Evolutionary conservation across 495 filamentous ascomycete species (phyloP).

Genomic region (Tricharina praecox): DNA sequence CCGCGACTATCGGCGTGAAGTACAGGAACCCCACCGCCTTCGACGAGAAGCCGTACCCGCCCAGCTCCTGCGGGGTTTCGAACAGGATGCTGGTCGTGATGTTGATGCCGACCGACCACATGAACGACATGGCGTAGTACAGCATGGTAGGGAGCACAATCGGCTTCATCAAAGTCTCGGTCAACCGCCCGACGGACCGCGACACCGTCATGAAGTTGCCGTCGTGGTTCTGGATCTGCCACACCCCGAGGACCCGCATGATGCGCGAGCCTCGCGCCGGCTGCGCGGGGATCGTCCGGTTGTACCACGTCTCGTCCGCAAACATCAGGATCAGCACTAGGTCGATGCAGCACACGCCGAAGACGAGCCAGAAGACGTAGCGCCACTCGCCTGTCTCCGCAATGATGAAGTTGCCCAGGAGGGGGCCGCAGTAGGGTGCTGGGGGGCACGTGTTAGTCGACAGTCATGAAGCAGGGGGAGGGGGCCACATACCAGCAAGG

Average conservation of each 20-base stretch:
- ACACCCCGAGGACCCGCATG: conserved; percentile 29
- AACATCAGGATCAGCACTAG: conserved; percentile 33
- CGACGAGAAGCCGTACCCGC: conserved; percentile 18
- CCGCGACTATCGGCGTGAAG: conserved; percentile 18
- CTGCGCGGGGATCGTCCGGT: conserved; percentile 12
- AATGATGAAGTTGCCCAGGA: conserved; percentile 25
- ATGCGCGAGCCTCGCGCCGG: conserved; percentile 8
- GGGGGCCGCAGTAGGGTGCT: conserved; percentile 21
- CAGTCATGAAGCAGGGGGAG: too few species aligned
- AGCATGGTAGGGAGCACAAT: conserved; percentile 14
- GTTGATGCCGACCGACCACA: conserved; percentile 26
- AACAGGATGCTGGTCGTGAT: conserved; percentile 18
- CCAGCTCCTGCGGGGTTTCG: conserved; percentile 6
- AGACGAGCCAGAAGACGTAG: conserved; percentile 16
- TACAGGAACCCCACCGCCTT: conserved; percentile 16
- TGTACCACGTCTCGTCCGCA: conserved; percentile 24
- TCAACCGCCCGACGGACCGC: conserved; percentile 12
- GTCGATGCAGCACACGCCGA: conserved; percentile 10
- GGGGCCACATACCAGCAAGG: too few species aligned
- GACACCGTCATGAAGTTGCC: conserved; percentile 17
- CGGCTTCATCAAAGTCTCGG: conserved; percentile 22
- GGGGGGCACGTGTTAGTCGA: too few species aligned
- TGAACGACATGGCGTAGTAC: conserved; percentile 43
- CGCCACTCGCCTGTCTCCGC: conserved; percentile 9
- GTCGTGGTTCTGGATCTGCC: conserved; percentile 26